phyloP scores from a whole-genome alignment of 2,329 filamentous ascomycete species.

The Monosporascus sp. region DNA sequence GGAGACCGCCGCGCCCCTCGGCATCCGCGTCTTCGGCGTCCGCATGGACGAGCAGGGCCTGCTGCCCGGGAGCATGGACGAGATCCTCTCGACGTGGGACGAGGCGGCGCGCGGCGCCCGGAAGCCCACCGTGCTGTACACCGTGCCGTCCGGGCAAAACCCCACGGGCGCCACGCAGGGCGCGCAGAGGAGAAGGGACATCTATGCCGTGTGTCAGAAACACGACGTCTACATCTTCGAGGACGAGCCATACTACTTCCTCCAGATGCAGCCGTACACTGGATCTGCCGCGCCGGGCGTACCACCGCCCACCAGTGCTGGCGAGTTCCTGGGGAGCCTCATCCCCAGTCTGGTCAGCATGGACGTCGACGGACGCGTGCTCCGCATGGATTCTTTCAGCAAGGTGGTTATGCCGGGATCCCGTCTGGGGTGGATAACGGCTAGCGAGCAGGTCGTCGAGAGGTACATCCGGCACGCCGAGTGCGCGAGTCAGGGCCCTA shows the following conservation, averaged over 20 bases:
- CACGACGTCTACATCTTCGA: constrained; percentile 85
- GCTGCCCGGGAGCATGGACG: constrained; percentile 46
- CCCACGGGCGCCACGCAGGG: constrained; percentile 83
- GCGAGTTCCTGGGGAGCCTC: constrained; percentile 68
- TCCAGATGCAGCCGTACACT: constrained; percentile 78
- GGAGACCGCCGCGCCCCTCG: constrained; percentile 51
- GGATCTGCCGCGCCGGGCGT: constrained; percentile 38
- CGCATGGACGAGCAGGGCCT: constrained; percentile 50
- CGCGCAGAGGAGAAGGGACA: constrained; percentile 57
- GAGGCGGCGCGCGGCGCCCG: constrained; percentile 33
- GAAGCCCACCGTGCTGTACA: constrained; percentile 54
- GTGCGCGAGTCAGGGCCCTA: constrained; percentile 77
- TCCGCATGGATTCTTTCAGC: constrained; percentile 89
- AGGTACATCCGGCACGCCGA: constrained; percentile 79
- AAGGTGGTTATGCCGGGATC: constrained; percentile 84
- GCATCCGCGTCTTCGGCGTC: constrained; percentile 46
- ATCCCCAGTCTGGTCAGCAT: constrained; percentile 73
- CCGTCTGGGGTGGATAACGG: constrained; percentile 84
- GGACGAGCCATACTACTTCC: constrained; percentile 92
- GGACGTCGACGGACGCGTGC: constrained; percentile 80
- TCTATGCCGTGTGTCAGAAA: constrained; percentile 75
- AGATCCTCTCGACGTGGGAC: constrained; percentile 47
- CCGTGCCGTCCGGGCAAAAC: constrained; percentile 75
- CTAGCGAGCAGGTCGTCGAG: constrained; percentile 76
- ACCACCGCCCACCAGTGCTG: constrained; percentile 55